Conservation (phyloP, 441 rosid species). For the Aleurites moluccanus region DNA sequence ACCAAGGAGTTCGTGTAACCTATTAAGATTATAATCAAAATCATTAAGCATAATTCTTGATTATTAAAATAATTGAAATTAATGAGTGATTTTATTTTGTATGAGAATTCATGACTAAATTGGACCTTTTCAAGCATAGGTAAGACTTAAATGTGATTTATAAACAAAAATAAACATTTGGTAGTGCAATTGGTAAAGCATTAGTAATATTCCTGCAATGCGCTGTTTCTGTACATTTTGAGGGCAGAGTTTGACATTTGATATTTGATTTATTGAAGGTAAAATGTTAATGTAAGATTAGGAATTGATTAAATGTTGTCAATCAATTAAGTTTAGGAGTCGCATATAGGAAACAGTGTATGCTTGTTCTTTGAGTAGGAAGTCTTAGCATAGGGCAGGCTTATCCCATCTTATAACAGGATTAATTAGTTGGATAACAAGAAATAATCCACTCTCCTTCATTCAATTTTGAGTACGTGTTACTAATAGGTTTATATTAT, state of each 20-base stretch:
- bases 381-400: too few species aligned
- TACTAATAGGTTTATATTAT: too few species aligned
- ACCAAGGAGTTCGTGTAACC: slow-evolving; percentile 90
- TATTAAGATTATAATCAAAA: slow-evolving; percentile 25
- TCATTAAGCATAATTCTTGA: not conserved
- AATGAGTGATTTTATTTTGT: not conserved
- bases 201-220: too few species aligned
- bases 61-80: not conserved
- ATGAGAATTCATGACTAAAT: not conserved
- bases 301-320: not conserved
- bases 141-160: too few species aligned
- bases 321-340: not conserved
- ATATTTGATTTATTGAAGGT: not conserved
- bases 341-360: not conserved
- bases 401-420: too few species aligned
- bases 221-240: too few species aligned
- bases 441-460: not conserved
- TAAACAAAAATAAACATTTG: too few species aligned
- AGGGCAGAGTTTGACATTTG: not conserved
- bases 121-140: not conserved
- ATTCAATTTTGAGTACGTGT: not conserved
- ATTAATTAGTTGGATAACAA: not conserved
- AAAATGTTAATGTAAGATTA: not conserved
- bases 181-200: too few species aligned
- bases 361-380: not conserved